Percentiles rank a stretch among this genome's conserved stretches.
phyloP scores from a whole-genome alignment of 2,329 filamentous ascomycete genomes.

The Paraconiothyrium brasiliense region DNA sequence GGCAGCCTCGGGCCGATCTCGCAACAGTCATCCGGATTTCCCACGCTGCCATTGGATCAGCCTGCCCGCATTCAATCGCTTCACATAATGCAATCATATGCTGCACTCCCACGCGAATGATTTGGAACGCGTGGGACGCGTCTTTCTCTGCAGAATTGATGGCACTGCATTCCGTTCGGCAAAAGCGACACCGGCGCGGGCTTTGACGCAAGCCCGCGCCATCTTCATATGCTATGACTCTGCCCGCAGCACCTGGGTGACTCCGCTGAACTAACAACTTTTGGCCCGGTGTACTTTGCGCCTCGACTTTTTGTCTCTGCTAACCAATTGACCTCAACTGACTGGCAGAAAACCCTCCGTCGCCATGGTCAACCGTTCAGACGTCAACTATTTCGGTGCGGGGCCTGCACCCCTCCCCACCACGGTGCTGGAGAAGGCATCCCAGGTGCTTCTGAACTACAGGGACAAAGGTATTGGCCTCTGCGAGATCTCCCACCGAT shows the following conservation, averaged over 20 bases:
- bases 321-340: slow-evolving; percentile 14
- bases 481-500: slow-evolving; percentile 91
- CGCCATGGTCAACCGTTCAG: slow-evolving; percentile 74
- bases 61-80: slow-evolving; percentile 30
- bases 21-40: slow-evolving; percentile 43
- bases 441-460: slow-evolving; percentile 82
- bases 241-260: background rate
- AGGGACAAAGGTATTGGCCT: slow-evolving; percentile 83
- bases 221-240: slow-evolving; percentile 9
- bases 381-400: slow-evolving; percentile 88
- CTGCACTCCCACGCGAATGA: slow-evolving; percentile 18
- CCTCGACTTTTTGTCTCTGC: slow-evolving; percentile 15
- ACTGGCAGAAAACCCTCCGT: slow-evolving; percentile 12
- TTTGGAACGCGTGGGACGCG: slow-evolving; percentile 15
- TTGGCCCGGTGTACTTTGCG: slow-evolving; percentile 6
- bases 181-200: slow-evolving; percentile 5
- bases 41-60: slow-evolving; percentile 36
- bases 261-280: slow-evolving; percentile 14
- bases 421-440: slow-evolving; percentile 78
- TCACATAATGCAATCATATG: slow-evolving; percentile 29
- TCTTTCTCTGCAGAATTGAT: background rate
- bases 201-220: background rate
- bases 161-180: slow-evolving; percentile 3
- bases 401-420: slow-evolving; percentile 90
- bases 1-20: slow-evolving; percentile 40